Percentiles rank a stretch among this genome's conserved stretches.
Evolutionary conservation across 306 rosid species (phyloP).

Genomic region (Cicer arietinum): DNA sequence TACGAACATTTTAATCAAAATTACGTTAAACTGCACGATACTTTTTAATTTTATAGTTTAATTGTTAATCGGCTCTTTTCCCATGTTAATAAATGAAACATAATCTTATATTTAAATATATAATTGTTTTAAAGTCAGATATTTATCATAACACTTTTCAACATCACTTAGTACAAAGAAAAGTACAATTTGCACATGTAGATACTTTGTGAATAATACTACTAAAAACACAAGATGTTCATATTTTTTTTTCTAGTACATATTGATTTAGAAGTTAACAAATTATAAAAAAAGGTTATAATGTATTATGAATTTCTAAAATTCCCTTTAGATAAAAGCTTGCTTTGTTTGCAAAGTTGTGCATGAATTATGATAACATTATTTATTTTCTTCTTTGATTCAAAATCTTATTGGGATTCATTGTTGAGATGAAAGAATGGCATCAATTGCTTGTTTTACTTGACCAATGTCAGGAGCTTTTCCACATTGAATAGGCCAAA

Average conservation of each 20-base stretch:
- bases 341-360: conserved; percentile 40
- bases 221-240: conserved; percentile 16
- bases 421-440: conserved; percentile 70
- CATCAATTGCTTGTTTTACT: conserved; percentile 93
- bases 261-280: conserved; percentile 38
- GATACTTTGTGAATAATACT: conserved; percentile 33
- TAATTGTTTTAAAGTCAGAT: conserved; percentile 29
- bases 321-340: conserved; percentile 37
- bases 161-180: conserved; percentile 24
- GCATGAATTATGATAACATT: conserved; percentile 31
- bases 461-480: conserved; percentile 88
- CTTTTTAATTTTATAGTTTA: too few species aligned
- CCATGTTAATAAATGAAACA: background rate
- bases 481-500: conserved; percentile 90
- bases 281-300: conserved; percentile 28
- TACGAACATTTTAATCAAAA: too few species aligned
- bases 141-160: conserved; percentile 17
- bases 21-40: too few species aligned
- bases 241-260: conserved; percentile 16
- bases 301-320: conserved; percentile 37
- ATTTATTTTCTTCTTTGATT: conserved; percentile 32
- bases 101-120: conserved; percentile 5
- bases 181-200: conserved; percentile 9
- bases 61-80: too few species aligned
- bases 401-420: background rate